These are phyloP conservation scores for Podospora fimiseda DNA, from an alignment of 495 filamentous ascomycete genomes.

Conservation along the genomic window DNA sequence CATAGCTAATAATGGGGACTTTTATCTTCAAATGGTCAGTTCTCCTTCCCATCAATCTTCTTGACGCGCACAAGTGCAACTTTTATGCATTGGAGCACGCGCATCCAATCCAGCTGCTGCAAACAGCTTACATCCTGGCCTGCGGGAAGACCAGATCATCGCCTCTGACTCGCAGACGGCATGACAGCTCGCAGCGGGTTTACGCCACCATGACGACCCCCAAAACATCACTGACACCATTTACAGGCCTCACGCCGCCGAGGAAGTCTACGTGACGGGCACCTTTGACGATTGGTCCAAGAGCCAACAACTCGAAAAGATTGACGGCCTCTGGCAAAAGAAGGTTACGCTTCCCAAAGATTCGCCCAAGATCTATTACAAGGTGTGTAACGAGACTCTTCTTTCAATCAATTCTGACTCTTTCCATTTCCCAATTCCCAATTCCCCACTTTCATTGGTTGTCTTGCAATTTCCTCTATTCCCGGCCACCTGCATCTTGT, in stretches of 20 bases:
- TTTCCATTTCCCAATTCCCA: neutral
- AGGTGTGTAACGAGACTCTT: slow-evolving; percentile 52
- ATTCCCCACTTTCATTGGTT: neutral
- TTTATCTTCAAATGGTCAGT: slow-evolving; percentile 52
- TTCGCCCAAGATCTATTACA: slow-evolving; percentile 68
- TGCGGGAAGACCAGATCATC: slow-evolving; percentile 1
- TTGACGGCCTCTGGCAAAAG: slow-evolving; percentile 66
- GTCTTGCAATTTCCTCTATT: neutral
- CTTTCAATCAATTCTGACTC: neutral
- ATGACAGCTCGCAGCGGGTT: slow-evolving; percentile 5
- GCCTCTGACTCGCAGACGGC: slow-evolving; percentile 15
- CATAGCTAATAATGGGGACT: slow-evolving; percentile 44
- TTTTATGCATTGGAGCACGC: too few relatives aligned
- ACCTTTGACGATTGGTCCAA: slow-evolving; percentile 93
- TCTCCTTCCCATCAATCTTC: neutral
- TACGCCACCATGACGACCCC: slow-evolving; percentile 16
- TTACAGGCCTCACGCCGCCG: slow-evolving; percentile 63
- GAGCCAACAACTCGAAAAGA: slow-evolving; percentile 71
- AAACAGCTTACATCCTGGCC: slow-evolving; percentile 5
- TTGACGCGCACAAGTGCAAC: too few relatives aligned
- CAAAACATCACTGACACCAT: slow-evolving; percentile 5
- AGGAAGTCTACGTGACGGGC: slow-evolving; percentile 90
- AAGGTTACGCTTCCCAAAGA: slow-evolving; percentile 60
- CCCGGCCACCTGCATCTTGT: neutral
- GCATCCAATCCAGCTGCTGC: slow-evolving; percentile 2